A percentile compares a stretch with the other conserved stretches of the same genome.
phyloP scores from a whole-genome alignment of 345 rosid species.

The Durio zibethinus region DNA sequence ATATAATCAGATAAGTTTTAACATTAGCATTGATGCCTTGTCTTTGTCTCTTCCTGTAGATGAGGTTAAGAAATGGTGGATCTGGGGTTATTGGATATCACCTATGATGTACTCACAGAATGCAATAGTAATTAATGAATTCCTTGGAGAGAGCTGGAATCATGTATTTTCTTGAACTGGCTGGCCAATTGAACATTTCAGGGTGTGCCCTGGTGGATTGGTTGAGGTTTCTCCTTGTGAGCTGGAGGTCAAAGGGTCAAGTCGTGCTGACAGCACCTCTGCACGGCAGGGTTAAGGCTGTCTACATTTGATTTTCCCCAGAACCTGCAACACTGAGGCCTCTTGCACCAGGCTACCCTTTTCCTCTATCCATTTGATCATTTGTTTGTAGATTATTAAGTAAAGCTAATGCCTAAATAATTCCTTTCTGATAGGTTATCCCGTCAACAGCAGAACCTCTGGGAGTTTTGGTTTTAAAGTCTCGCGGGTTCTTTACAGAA shows the following conservation, averaged over 20 bases:
- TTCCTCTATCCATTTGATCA: background rate
- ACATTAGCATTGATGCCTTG: background rate
- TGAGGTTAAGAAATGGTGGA: slow-evolving; percentile 79
- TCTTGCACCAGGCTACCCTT: background rate
- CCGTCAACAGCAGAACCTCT: slow-evolving; percentile 26
- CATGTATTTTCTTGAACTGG: slow-evolving; percentile 37
- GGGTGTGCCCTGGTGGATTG: background rate
- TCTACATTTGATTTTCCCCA: background rate
- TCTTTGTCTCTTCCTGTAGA: slow-evolving; percentile 34
- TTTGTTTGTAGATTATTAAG: background rate
- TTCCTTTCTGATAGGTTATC: slow-evolving; percentile 16
- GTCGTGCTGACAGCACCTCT: background rate
- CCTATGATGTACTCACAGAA: slow-evolving; percentile 80
- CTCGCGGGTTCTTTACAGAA: slow-evolving; percentile 40
- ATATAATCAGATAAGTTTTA: background rate
- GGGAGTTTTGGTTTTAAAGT: slow-evolving; percentile 45
- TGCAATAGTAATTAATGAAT: slow-evolving; percentile 58
- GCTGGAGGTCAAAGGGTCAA: background rate
- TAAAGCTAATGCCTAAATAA: background rate
- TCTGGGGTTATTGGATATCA: slow-evolving; percentile 82
- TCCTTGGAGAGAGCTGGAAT: slow-evolving; percentile 66
- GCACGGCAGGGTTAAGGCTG: background rate
- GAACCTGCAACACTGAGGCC: background rate
- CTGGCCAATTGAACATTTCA: background rate
- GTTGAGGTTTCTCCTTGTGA: background rate